Conservation (phyloP, 495 filamentous ascomycete genomes). For the Aspergillus asperescens region DNA sequence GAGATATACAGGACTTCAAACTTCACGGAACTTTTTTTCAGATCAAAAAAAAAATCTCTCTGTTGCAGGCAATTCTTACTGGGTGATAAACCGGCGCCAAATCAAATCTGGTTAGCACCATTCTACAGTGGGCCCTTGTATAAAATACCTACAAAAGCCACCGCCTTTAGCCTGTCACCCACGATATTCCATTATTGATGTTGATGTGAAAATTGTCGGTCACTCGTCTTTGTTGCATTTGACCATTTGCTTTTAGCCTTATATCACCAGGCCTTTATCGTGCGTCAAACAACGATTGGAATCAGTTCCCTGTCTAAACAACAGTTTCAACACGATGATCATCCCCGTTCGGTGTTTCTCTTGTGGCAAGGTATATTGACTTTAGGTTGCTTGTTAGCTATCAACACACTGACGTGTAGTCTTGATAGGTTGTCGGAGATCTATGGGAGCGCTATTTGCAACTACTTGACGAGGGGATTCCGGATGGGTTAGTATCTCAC, state of each 20-base stretch:
- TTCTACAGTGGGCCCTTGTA: not conserved
- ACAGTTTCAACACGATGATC: conserved; percentile 63
- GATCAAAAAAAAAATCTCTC: conserved; percentile 6
- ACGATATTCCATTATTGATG: too few relatives aligned
- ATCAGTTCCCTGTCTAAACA: not conserved
- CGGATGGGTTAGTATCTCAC: conserved; percentile 61
- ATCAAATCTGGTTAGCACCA: not conserved
- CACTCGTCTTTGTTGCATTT: not conserved
- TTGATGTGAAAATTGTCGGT: not conserved
- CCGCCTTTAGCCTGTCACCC: too few relatives aligned
- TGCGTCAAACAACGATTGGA: not conserved
- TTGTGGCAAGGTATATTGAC: conserved; percentile 80
- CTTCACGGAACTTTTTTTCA: not conserved
- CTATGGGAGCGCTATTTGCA: conserved; percentile 91
- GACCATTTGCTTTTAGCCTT: too few relatives aligned
- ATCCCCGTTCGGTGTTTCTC: conserved; percentile 98
- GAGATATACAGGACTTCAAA: not conserved
- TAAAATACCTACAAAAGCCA: not conserved
- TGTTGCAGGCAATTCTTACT: conserved; percentile 20
- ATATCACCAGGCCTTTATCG: too few relatives aligned
- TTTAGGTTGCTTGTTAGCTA: not conserved
- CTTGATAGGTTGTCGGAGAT: conserved; percentile 79
- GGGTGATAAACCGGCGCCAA: not conserved
- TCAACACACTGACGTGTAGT: conserved; percentile 16
- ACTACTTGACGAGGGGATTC: conserved; percentile 69